Base-by-base conservation (phyloP, 2,329 filamentous ascomycete genomes). In the Epichloe brachyelytri region DNA sequence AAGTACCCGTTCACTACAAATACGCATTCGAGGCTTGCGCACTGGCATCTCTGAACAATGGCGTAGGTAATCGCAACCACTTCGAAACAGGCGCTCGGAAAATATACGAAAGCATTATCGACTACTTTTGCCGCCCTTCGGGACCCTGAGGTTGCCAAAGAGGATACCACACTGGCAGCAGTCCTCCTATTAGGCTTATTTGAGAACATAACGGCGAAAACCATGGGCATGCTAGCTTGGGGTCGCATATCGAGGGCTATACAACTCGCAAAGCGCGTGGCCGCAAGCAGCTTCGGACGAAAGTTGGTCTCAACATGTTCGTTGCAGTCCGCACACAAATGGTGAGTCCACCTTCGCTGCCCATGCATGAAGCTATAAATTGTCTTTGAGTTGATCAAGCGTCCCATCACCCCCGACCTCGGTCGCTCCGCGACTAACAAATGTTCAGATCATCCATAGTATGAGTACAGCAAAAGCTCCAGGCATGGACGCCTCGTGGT, bases 191-290 rank as follows among this genome's bases (percentile, higher is more conserved):
- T 84, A 26, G 77, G 79, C 0, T 66, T 82, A 20, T 84, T 79
- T 54, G 80, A 83, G 65, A 78, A 72, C 51, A 80, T 82, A 43
- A 74, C 74, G 0, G 74, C 76, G 12, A 75, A 73, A 52, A 72
- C 76, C 49, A 64, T 77, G 47, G 76, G 73, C 36, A 74, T 75
- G 60, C 66, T 75, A 51, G 77, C 78, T 2, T 83, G 80, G 80
- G 77, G 4, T 79, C 78, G 10, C 80, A 83, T 57, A 74, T 78
- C n/a, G 76, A 82, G 53, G 3, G 80, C 80, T n/a, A 74, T 82
- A 34, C 75, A 79, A 56, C 67, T 83, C 1, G 76, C 80, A 49
- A 78, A 60, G 71, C 74, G 10, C 72, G 80, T 44, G 78, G 79
- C 4, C 74, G 71, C 57, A 73, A 75, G 55, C 77, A 80, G 57